These are phyloP conservation scores for Rhexocercosporidium sp. DNA, from an alignment of 2,329 filamentous ascomycete genomes.

Conservation along the genomic window DNA sequence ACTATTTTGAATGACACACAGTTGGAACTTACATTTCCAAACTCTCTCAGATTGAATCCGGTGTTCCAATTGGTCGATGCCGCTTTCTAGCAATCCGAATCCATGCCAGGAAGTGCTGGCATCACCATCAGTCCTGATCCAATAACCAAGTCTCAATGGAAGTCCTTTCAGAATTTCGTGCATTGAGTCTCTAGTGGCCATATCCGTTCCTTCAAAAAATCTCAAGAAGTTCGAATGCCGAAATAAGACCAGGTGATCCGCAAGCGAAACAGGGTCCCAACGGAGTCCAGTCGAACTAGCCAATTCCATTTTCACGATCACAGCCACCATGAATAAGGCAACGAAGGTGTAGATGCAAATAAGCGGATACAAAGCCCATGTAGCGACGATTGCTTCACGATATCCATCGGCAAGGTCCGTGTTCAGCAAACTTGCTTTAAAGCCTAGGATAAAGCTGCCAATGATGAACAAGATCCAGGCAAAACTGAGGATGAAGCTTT, in stretches of 20 bases:
- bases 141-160: constrained; percentile 1
- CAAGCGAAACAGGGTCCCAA: constrained; percentile 10
- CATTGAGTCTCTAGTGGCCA: neutral
- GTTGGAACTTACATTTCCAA: neutral
- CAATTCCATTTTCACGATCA: neutral
- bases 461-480: neutral
- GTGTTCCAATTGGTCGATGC: neutral
- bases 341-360: neutral
- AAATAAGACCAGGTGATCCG: constrained; percentile 7
- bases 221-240: neutral
- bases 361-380: constrained; percentile 3
- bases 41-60: too few relatives aligned
- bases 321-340: neutral
- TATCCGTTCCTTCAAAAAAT: neutral
- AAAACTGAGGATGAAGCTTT: neutral
- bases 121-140: neutral
- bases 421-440: constrained; percentile 9
- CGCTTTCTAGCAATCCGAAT: neutral
- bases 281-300: constrained; percentile 2
- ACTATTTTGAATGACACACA: too few relatives aligned
- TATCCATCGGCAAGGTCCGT: neutral
- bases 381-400: neutral
- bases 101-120: neutral
- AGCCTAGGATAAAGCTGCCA: neutral
- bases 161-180: neutral